Evolutionary conservation across 306 rosid genomes (phyloP).

Genomic region (Parietaria judaica): DNA sequence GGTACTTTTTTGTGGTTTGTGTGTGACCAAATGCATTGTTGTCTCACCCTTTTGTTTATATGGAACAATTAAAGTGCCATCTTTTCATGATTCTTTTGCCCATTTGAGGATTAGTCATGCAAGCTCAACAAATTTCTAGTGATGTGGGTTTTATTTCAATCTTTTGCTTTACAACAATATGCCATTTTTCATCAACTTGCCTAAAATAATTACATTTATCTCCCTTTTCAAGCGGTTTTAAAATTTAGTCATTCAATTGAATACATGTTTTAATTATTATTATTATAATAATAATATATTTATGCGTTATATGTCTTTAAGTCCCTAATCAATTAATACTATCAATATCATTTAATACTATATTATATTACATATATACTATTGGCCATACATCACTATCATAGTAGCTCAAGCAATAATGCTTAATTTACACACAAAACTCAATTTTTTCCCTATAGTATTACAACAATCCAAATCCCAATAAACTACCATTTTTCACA

Average conservation of each 20-base stretch:
- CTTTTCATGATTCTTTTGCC: neutral
- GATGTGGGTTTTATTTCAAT: neutral
- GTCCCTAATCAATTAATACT: neutral
- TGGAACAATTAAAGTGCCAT: neutral
- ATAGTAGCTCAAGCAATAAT: neutral
- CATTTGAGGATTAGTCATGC: neutral
- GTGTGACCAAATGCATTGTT: neutral
- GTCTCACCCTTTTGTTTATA: neutral
- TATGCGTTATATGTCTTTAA: neutral
- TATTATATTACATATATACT: neutral
- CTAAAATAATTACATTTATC: neutral
- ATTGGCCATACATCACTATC: neutral
- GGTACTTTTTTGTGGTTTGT: neutral
- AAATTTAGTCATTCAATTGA: neutral
- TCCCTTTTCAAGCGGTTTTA: neutral
- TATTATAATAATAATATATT: too few relatives aligned
- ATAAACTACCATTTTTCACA: too few relatives aligned
- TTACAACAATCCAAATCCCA: neutral
- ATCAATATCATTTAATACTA: neutral
- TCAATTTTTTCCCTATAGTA: neutral
- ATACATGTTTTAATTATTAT: neutral
- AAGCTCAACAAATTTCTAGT: neutral
- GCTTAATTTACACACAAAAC: neutral
- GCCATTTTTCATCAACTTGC: neutral
- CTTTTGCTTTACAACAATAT: conserved; percentile 3